Conservation (phyloP, 352 stramenopile species). For the Pythium angustatum region DNA sequence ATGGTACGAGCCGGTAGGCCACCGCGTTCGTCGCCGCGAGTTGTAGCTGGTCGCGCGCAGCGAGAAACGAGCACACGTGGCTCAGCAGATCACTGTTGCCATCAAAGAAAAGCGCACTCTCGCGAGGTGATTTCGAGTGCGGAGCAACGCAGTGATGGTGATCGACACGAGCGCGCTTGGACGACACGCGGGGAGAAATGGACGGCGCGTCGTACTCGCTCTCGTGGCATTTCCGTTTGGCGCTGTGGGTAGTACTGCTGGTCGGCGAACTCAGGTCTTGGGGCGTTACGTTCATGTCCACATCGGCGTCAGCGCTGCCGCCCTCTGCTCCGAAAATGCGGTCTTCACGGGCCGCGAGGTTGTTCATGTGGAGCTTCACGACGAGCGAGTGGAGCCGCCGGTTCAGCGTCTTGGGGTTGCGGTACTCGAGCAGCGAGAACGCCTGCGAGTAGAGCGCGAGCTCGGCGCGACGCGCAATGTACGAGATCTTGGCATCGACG, state of each 20-base stretch:
- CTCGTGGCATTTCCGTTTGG: neutral
- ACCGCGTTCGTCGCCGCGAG: constrained; percentile 21
- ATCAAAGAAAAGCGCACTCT: constrained; percentile 26
- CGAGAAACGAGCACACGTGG: constrained; percentile 32
- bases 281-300: too few species aligned
- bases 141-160: too few species aligned
- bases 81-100: constrained; percentile 31
- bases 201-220: neutral
- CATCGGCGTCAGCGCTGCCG: neutral
- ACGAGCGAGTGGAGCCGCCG: constrained; percentile 39
- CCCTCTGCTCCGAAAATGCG: constrained; percentile 20
- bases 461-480: constrained; percentile 37
- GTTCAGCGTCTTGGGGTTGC: constrained; percentile 38
- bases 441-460: constrained; percentile 38
- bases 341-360: constrained; percentile 30
- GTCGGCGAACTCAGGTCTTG: neutral
- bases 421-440: constrained; percentile 33
- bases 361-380: constrained; percentile 39
- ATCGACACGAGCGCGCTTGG: neutral
- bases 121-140: neutral
- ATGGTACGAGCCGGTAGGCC: constrained; percentile 21
- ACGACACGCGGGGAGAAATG: neutral
- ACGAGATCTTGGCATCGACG: constrained; percentile 39
- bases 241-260: neutral
- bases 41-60: constrained; percentile 10